phyloP scores from a whole-genome alignment of 2,329 filamentous ascomycete species.

The Aspergillus sp. region DNA sequence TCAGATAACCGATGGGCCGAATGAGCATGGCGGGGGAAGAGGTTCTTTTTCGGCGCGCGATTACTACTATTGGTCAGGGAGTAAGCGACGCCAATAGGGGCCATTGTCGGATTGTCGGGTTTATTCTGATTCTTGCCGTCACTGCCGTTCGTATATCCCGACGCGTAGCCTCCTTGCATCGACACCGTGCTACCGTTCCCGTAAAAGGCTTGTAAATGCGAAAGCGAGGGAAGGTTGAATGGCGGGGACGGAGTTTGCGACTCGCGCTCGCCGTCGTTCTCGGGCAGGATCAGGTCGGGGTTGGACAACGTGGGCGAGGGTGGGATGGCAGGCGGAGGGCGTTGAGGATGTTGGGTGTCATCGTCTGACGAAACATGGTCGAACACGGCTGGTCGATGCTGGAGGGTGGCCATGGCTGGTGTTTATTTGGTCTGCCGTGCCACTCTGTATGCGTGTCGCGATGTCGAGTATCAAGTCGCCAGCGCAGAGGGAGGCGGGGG shows the following conservation, averaged over 20 bases:
- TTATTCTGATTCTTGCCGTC: background rate
- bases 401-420: too few relatives aligned
- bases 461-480: too few relatives aligned
- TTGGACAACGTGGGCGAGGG: conserved; percentile 83
- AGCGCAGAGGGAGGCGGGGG: too few relatives aligned
- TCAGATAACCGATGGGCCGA: conserved; percentile 37
- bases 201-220: conserved; percentile 33
- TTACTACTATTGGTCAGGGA: background rate
- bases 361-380: background rate
- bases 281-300: conserved; percentile 87
- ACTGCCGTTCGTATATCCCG: background rate
- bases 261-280: conserved; percentile 50
- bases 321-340: conserved; percentile 32
- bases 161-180: too few relatives aligned
- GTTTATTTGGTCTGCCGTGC: too few relatives aligned
- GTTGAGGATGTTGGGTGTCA: conserved; percentile 10
- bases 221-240: conserved; percentile 42
- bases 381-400: too few relatives aligned
- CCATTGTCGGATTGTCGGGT: background rate
- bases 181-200: conserved; percentile 6
- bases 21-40: conserved; percentile 25
- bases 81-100: conserved; percentile 4
- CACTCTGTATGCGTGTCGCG: too few relatives aligned
- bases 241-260: conserved; percentile 45
- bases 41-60: conserved; percentile 20